phyloP scores from a whole-genome alignment of 164 flowering plant species.

The Magnolia sinica region DNA sequence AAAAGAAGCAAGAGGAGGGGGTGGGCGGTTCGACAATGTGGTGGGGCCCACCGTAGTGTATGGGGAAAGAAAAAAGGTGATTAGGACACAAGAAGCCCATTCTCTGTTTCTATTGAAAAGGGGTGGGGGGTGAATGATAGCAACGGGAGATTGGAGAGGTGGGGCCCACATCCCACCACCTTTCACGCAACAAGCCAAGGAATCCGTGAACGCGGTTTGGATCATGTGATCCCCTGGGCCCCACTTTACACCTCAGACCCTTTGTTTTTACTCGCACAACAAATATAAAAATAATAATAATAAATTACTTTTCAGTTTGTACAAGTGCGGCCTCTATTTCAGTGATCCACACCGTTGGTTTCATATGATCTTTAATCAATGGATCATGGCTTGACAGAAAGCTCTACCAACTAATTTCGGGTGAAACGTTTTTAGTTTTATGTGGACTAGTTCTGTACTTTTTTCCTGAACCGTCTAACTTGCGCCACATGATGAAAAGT shows the following conservation, averaged over 20 bases:
- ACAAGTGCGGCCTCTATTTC: too few species aligned
- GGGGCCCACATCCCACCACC: not conserved
- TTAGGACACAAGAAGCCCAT: not conserved
- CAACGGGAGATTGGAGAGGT: not conserved
- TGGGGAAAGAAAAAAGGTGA: not conserved
- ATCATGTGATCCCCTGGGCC: constrained; percentile 2
- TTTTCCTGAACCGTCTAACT: too few species aligned
- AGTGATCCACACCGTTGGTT: too few species aligned
- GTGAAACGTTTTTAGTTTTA: too few species aligned
- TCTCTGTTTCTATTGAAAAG: not conserved
- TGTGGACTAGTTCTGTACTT: too few species aligned
- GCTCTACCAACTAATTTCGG: too few species aligned
- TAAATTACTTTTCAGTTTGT: too few species aligned
- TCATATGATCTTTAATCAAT: too few species aligned
- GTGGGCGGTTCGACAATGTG: not conserved
- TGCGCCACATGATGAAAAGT: too few species aligned
- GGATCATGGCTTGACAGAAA: too few species aligned
- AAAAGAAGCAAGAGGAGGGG: not conserved
- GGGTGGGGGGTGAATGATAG: not conserved
- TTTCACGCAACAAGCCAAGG: not conserved
- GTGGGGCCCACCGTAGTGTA: not conserved
- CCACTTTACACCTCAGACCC: not conserved
- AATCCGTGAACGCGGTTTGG: constrained; percentile 14
- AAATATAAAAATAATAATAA: too few species aligned
- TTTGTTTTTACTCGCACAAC: too few species aligned